Conservation (phyloP, 345 rosid genomes). For the Eucalyptus polyanthemos region DNA sequence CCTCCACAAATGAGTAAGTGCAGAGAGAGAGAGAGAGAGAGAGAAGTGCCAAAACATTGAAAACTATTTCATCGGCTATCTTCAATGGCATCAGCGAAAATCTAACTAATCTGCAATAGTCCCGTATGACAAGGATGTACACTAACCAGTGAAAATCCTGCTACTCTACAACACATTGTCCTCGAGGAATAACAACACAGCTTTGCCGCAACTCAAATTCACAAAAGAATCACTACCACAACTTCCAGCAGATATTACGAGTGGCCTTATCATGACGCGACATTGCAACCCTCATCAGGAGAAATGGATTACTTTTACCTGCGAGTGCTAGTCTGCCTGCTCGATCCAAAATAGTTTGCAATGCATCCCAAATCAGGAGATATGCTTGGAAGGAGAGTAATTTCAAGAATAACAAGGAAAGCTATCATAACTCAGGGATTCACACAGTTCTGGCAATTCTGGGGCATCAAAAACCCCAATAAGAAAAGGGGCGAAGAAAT, state of each 20-base stretch:
- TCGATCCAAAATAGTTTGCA: not conserved
- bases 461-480: not conserved
- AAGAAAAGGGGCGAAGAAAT: not conserved
- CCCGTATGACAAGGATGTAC: not conserved
- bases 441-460: not conserved
- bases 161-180: not conserved
- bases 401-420: not conserved
- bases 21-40: not conserved
- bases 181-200: not conserved
- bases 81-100: not conserved
- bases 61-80: not conserved
- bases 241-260: not conserved
- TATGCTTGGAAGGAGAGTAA: not conserved
- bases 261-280: not conserved
- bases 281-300: not conserved
- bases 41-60: not conserved
- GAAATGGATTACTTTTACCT: not conserved
- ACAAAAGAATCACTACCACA: not conserved
- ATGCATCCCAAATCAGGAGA: not conserved
- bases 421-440: not conserved
- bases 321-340: not conserved
- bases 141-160: not conserved
- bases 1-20: not conserved
- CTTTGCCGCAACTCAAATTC: not conserved
- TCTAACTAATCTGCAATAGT: not conserved